Base-by-base conservation (phyloP, 2,329 filamentous ascomycete species). In the Botryotinia convoluta region DNA sequence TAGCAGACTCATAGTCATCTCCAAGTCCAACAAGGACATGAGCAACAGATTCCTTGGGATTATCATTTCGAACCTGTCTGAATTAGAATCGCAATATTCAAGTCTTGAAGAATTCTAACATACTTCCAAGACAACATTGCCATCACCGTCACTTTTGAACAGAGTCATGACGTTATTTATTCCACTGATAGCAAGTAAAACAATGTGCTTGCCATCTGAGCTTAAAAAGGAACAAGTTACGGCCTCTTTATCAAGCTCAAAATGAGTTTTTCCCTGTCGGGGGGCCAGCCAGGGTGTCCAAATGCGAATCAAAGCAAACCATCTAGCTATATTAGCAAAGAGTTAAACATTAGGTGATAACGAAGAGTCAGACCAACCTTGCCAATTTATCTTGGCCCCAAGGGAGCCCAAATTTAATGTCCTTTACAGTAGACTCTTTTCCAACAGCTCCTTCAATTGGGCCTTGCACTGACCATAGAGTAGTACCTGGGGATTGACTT, bases 271-370 rank as follows among this genome's bases (percentile, higher is more conserved):
- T 20, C 95, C 95, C 81, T 98, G 95, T 57, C 94, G 86, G n/a
- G 95, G 95, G 12, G 92, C 93, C 18, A 97, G 84, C 95, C 95
- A 98, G 1, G 94, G 92, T 48, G 87, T 88, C 89, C 91, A 96
- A 5, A 93, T 85, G 29, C 94, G 89, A 8, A 97, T 90, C 20
- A 97, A 83, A 12, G 93, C 90, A 80, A 97, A 95, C 90, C 94
- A 97, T 77, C 92, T 89, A 71, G 16, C 22, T 44, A 4, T 26
- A 39, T 79, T 35, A 79, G 76, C 57, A 71, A 26, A 42, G n/a
- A 2, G 1, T 18, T 20, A 12, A 29, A 44, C 6, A 26, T n/a
- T 12, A 39, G n/a, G 18, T 51, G 29, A 35, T 16, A 69, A 67
- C 22, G 3, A n/a, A 57, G 29, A 18, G 12, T 48, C 26, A 37